These are phyloP conservation scores for Leccinum olivaceopallidum DNA, from an alignment of 768 basidiomycete genomes.

Conservation along the genomic window DNA sequence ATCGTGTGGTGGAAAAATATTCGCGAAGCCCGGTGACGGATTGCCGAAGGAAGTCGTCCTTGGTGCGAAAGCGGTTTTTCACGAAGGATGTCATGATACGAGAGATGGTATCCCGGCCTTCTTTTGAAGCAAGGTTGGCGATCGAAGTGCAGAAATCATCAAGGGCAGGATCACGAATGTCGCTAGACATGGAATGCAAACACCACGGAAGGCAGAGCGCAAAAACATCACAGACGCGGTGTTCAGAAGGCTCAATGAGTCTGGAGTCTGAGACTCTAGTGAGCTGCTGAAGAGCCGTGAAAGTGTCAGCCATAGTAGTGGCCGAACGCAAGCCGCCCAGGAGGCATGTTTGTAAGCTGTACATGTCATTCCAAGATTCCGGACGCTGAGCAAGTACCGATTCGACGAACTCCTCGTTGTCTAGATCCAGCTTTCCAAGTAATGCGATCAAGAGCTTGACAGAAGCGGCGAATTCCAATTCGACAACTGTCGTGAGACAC, in stretches of 20 bases:
- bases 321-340: conserved; percentile 82
- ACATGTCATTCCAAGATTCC: conserved; percentile 63
- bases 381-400: conserved; percentile 70
- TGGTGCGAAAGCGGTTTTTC: conserved; percentile 84
- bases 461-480: conserved; percentile 73
- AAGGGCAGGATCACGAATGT: conserved; percentile 56
- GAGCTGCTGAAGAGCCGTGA: conserved; percentile 65
- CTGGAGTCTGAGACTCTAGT: conserved; percentile 58
- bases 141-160: conserved; percentile 75
- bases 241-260: conserved; percentile 69
- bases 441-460: conserved; percentile 65
- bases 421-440: conserved; percentile 67
- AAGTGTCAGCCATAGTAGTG: conserved; percentile 61
- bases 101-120: conserved; percentile 75
- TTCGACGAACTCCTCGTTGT: conserved; percentile 67
- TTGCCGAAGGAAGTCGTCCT: conserved; percentile 92
- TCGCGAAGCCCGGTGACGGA: conserved; percentile 84
- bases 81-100: conserved; percentile 90
- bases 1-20: conserved; percentile 72
- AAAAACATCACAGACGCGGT: conserved; percentile 80
- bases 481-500: conserved; percentile 79
- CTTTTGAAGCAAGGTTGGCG: conserved; percentile 65
- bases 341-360: conserved; percentile 68
- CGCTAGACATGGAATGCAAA: conserved; percentile 72
- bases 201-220: conserved; percentile 87